Evolutionary conservation across 2,329 filamentous ascomycete genomes (phyloP).

Genomic region (Aphanoascus verrucosus): DNA sequence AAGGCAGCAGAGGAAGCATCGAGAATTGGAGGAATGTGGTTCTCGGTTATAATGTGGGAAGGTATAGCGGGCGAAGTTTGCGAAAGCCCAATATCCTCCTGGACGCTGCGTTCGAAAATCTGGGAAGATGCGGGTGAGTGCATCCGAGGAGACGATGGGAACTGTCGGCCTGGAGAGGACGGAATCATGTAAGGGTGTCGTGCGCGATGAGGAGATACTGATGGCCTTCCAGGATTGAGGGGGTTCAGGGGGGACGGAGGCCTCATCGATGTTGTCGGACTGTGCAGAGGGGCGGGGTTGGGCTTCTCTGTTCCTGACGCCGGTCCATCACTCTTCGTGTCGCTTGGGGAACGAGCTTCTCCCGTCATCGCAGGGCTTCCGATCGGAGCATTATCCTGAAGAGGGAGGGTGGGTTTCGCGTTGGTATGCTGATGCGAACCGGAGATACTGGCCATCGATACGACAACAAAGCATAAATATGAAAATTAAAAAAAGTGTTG

Average conservation of each 20-base stretch:
- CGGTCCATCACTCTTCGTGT: not conserved
- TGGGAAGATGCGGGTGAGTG: conserved; percentile 63
- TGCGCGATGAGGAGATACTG: conserved; percentile 28
- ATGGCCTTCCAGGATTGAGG: conserved; percentile 37
- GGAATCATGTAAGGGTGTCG: conserved; percentile 36
- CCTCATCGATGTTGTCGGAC: conserved; percentile 24
- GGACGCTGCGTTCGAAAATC: conserved; percentile 92
- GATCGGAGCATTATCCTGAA: not conserved
- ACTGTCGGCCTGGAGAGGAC: conserved; percentile 54
- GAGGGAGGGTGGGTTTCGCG: not conserved
- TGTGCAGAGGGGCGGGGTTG: not conserved
- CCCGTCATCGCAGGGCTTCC: not conserved
- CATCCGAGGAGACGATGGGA: conserved; percentile 62
- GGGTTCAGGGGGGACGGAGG: conserved; percentile 28
- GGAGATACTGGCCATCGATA: not conserved
- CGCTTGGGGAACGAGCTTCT: conserved; percentile 18
- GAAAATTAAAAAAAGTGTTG: too few relatives aligned
- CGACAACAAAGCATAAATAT: too few relatives aligned
- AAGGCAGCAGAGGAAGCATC: conserved; percentile 88
- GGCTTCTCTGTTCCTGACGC: not conserved
- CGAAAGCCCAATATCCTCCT: conserved; percentile 58
- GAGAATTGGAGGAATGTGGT: conserved; percentile 82
- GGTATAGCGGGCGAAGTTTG: conserved; percentile 79
- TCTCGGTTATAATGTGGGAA: conserved; percentile 84
- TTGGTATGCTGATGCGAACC: not conserved